Percentiles rank a stretch among this genome's conserved stretches.
These are phyloP conservation scores for Spiraea crenata DNA, from an alignment of 331 rosid species.

Conservation along the genomic window DNA sequence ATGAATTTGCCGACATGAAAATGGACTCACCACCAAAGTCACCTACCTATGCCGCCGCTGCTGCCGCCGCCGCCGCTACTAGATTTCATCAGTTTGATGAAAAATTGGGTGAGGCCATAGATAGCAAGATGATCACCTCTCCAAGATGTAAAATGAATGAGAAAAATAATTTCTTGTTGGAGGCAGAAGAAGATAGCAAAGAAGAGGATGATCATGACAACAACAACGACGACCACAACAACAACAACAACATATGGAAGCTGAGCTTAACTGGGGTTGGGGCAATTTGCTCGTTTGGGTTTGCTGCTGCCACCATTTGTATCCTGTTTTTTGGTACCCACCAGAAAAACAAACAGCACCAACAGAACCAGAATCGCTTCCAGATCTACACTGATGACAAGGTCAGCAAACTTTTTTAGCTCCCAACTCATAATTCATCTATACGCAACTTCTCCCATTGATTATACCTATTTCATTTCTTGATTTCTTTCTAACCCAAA, in stretches of 20 bases:
- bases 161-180: constrained; percentile 16
- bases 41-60: constrained; percentile 26
- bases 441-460: no score
- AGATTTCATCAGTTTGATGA: constrained; percentile 35
- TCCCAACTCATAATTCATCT: neutral
- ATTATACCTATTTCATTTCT: neutral
- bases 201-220: constrained; percentile 29
- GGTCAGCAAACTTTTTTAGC: constrained; percentile 38
- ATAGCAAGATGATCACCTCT: constrained; percentile 29
- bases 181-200: constrained; percentile 1
- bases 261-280: constrained; percentile 80
- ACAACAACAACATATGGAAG: constrained; percentile 56
- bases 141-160: constrained; percentile 41
- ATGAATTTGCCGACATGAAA: constrained; percentile 81
- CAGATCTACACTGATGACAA: constrained; percentile 65
- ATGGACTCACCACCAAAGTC: constrained; percentile 69
- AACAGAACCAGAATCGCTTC: constrained; percentile 49
- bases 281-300: constrained; percentile 81
- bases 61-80: constrained; percentile 7
- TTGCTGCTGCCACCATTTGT: constrained; percentile 86
- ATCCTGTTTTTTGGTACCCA: constrained; percentile 57
- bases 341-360: constrained; percentile 38
- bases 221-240: constrained; percentile 13
- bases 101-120: constrained; percentile 29
- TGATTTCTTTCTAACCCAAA: neutral